Percentiles rank a stretch among this genome's conserved stretches.
These are phyloP conservation scores for Davidsoniella eucalypti DNA, from an alignment of 2,329 filamentous ascomycete species.

Conservation along the genomic window DNA sequence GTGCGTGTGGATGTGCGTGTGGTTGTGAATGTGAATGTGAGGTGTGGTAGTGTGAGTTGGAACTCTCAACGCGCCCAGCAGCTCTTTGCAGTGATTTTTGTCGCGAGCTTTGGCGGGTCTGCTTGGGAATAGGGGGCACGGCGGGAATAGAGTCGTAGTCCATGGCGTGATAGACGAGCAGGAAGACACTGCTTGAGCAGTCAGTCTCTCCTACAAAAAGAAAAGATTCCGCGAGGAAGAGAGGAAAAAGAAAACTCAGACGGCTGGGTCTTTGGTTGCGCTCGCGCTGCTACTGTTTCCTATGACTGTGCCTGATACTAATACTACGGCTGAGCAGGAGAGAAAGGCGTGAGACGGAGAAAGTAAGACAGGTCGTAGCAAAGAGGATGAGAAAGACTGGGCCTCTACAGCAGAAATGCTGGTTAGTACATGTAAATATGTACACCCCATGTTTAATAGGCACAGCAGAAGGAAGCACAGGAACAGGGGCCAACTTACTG, in stretches of 20 bases:
- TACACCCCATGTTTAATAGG: no score
- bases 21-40: not conserved
- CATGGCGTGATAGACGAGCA: slow-evolving; percentile 9
- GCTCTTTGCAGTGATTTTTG: slow-evolving; percentile 13
- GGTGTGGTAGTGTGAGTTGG: not conserved
- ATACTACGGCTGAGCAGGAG: not conserved
- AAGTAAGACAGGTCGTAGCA: no score
- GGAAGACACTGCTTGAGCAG: not conserved
- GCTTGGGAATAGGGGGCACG: slow-evolving; percentile 14
- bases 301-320: no score
- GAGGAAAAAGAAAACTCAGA: not conserved
- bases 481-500: no score
- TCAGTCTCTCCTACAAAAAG: not conserved
- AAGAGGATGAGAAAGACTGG: no score
- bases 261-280: no score
- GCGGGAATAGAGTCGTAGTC: slow-evolving; percentile 10
- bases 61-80: slow-evolving; percentile 6
- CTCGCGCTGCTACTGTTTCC: no score
- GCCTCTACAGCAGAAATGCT: no score
- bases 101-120: slow-evolving; percentile 13
- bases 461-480: no score
- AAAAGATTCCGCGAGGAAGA: not conserved
- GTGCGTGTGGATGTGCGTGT: not conserved
- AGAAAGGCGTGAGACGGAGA: not conserved
- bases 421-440: no score